A percentile compares a stretch with the other conserved stretches of the same genome.
phyloP scores from a whole-genome alignment of 495 filamentous ascomycete species.

The Cairneyella variabilis region DNA sequence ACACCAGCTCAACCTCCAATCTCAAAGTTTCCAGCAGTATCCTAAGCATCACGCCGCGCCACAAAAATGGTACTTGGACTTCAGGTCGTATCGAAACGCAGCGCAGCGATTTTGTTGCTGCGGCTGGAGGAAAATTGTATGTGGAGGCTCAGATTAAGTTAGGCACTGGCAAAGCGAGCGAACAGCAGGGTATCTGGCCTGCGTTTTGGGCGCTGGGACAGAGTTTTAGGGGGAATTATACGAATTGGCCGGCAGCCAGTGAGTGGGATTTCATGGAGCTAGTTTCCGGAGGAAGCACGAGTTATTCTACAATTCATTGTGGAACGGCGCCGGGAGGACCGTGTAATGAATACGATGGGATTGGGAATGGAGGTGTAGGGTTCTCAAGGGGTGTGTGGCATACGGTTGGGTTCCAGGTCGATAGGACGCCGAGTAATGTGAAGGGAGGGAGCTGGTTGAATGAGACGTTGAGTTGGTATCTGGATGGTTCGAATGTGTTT shows the following conservation, averaged over 20 bases:
- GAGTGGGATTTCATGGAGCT: slow-evolving; percentile 30
- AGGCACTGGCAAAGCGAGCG: slow-evolving; percentile 11
- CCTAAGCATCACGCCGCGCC: slow-evolving; percentile 24
- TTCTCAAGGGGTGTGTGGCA: slow-evolving; percentile 23
- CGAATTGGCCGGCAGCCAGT: slow-evolving; percentile 22
- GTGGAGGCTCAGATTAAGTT: slow-evolving; percentile 25
- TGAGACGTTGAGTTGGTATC: slow-evolving; percentile 27
- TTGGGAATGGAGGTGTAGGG: slow-evolving; percentile 13
- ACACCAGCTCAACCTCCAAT: slow-evolving; percentile 26
- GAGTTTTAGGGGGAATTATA: slow-evolving; percentile 16
- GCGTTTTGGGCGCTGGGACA: slow-evolving; percentile 31
- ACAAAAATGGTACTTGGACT: slow-evolving; percentile 21
- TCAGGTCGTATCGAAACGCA: slow-evolving; percentile 27
- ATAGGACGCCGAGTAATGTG: slow-evolving; percentile 8
- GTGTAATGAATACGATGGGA: slow-evolving; percentile 23
- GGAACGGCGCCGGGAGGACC: slow-evolving; percentile 13
- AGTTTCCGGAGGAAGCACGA: slow-evolving; percentile 15
- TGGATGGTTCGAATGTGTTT: slow-evolving; percentile 25
- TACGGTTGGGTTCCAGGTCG: slow-evolving; percentile 24
- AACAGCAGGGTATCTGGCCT: slow-evolving; percentile 31
- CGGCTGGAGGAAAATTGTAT: slow-evolving; percentile 20
- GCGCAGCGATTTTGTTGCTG: slow-evolving; percentile 18
- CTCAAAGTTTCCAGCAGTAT: slow-evolving; percentile 19
- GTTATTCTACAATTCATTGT: slow-evolving; percentile 24
- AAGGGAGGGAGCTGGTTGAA: slow-evolving; percentile 5